phyloP scores from a whole-genome alignment of 495 filamentous ascomycete species.

The Sordaria brevicollis region DNA sequence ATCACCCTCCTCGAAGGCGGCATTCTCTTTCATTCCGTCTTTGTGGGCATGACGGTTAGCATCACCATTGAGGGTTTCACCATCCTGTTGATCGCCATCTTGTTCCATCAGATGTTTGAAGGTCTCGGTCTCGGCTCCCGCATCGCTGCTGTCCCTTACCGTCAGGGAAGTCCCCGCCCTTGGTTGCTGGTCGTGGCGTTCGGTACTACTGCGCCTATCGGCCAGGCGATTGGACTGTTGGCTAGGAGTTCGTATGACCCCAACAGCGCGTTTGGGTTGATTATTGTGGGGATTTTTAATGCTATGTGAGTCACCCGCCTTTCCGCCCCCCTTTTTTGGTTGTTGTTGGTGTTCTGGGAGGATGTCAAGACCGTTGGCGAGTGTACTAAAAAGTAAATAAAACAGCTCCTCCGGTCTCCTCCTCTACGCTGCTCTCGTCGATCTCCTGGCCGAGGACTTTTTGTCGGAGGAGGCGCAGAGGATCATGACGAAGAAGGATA shows the following conservation, averaged over 20 bases:
- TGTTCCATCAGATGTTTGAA: conserved; percentile 65
- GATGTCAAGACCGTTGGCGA: neutral
- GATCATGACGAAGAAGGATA: conserved; percentile 34
- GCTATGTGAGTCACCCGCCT: conserved; percentile 55
- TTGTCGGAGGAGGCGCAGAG: conserved; percentile 43
- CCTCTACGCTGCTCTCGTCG: conserved; percentile 52
- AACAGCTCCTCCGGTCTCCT: conserved; percentile 46
- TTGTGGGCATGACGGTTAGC: conserved; percentile 58
- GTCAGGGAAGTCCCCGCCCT: conserved; percentile 38
- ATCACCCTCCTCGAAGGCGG: conserved; percentile 46
- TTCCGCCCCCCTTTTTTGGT: too few species aligned
- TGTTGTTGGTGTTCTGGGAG: neutral
- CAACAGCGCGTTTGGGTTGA: conserved; percentile 49
- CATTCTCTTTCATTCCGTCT: conserved; percentile 52
- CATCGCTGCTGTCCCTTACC: conserved; percentile 45
- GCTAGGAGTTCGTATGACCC: conserved; percentile 53
- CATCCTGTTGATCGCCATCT: conserved; percentile 56
- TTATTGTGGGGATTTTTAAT: conserved; percentile 61
- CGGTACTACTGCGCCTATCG: conserved; percentile 48
- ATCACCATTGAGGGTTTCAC: conserved; percentile 55
- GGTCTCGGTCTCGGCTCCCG: conserved; percentile 57
- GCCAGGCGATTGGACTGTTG: conserved; percentile 48
- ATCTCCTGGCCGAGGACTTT: conserved; percentile 55
- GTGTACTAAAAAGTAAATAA: neutral
- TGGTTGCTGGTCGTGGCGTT: conserved; percentile 57